Base-by-base conservation (phyloP, 768 basidiomycete species). In the Imleria badia region DNA sequence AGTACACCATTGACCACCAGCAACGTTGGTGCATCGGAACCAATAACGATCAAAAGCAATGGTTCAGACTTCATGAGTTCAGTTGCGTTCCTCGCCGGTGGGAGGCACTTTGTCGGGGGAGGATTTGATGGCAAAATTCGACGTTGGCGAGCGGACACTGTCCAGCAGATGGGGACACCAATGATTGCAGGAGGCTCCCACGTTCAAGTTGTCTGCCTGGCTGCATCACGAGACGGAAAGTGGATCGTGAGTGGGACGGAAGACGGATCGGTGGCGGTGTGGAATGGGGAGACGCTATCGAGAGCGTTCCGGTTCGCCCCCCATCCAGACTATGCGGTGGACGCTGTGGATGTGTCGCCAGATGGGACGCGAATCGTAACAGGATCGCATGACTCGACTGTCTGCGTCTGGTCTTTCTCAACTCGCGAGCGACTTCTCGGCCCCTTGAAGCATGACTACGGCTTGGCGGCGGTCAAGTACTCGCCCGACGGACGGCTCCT, bases 381-480 rank as follows among this genome's bases (percentile, higher is more conserved):
- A 7, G 62, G 54, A 17, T 45, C 60, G n/a, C 22, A 40, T 12
- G 59, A 56, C 47, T 8, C 34, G n/a, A 60, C 50, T 8, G 54
- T 17, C 6, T 45, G 43, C 8, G 36, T 50, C 22, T 56, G 54
- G 53, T 40, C 39, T 12, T 6, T 58, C 26, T 34, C 17, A 1
- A 44, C 39, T 26, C 40, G 62, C 11, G 22, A 53, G 19, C 35
- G 41, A 19, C 11, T 59, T 17, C 35, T 62, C 1, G 33, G 31
- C 0, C 60, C 59, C 0, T 49, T 44, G 50, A 39, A 46, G 14
- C 60, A 46, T 7, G 35, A 31, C 11, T 15, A 2, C 22, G 29
- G 26, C 6, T 15, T 61, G 43, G 52, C 46, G 3, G 46, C 30
- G n/a, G 55, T 62, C 39, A 61, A 58, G 6, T 61, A 49, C 49